Conservation (phyloP, 1,139 yeast species). For the Maudiozyma humilis region DNA sequence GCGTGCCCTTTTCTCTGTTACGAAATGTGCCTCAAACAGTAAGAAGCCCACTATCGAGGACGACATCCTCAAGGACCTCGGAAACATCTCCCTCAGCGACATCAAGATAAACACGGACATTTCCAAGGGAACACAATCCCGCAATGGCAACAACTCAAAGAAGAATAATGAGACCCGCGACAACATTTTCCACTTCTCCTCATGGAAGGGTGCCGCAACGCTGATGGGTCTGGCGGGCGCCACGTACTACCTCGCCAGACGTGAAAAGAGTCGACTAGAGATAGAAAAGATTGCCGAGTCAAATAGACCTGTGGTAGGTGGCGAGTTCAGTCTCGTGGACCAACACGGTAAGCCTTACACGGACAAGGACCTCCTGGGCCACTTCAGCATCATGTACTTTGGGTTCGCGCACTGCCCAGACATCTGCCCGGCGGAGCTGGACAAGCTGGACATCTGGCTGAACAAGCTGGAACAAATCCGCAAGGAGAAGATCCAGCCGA, state of each 20-base stretch:
- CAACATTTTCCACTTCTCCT: slow-evolving; percentile 17
- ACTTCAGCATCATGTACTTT: slow-evolving; percentile 75
- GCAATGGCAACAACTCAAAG: background rate
- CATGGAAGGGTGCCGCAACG: slow-evolving; percentile 10
- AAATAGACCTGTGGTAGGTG: slow-evolving; percentile 74
- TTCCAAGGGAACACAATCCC: background rate
- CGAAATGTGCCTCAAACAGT: background rate
- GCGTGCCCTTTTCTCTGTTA: background rate
- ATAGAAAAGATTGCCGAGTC: slow-evolving; percentile 26
- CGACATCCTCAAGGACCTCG: slow-evolving; percentile 3
- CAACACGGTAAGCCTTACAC: slow-evolving; percentile 66
- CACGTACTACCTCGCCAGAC: slow-evolving; percentile 32
- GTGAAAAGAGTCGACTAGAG: slow-evolving; percentile 59
- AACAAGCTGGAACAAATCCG: slow-evolving; percentile 49
- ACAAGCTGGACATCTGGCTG: slow-evolving; percentile 75
- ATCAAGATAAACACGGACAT: slow-evolving; percentile 5
- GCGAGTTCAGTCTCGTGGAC: slow-evolving; percentile 69
- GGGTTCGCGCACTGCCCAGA: slow-evolving; percentile 98
- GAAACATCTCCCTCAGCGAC: slow-evolving; percentile 1
- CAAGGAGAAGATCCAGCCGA: slow-evolving; percentile 61
- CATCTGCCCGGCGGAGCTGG: slow-evolving; percentile 95
- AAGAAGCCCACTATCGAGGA: background rate
- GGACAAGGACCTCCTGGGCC: slow-evolving; percentile 63
- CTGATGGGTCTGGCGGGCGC: slow-evolving; percentile 6
- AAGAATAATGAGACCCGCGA: slow-evolving; percentile 6